phyloP scores from a whole-genome alignment of 495 filamentous ascomycete species.

The Aspergillus steynii region DNA sequence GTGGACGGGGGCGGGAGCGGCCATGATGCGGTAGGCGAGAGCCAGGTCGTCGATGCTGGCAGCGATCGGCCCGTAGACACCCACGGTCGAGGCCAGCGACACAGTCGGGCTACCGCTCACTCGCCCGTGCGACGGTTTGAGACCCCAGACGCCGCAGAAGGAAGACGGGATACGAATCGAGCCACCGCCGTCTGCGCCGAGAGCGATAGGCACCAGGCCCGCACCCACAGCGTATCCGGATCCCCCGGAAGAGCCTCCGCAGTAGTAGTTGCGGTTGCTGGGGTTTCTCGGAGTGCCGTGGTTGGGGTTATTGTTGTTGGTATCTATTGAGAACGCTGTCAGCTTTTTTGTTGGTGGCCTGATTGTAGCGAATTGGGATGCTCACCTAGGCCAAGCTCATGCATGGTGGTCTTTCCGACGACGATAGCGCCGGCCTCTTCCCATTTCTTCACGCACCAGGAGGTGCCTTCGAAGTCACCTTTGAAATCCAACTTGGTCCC shows the following conservation, averaged over 20 bases:
- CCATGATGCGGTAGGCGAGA: slow-evolving; percentile 75
- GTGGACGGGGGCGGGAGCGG: slow-evolving; percentile 62
- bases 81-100: slow-evolving; percentile 61
- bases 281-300: slow-evolving; percentile 84
- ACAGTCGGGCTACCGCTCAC: slow-evolving; percentile 62
- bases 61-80: slow-evolving; percentile 75
- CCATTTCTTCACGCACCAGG: slow-evolving; percentile 75
- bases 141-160: slow-evolving; percentile 85
- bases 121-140: slow-evolving; percentile 83
- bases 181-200: slow-evolving; percentile 87
- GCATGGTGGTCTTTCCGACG: slow-evolving; percentile 87
- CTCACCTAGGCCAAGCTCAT: slow-evolving; percentile 77
- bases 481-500: slow-evolving; percentile 61
- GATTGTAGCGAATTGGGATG: not conserved
- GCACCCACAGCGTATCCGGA: slow-evolving; percentile 74
- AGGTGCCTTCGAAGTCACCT: slow-evolving; percentile 49
- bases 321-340: slow-evolving; percentile 49
- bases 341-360: not conserved
- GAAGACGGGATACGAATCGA: slow-evolving; percentile 78
- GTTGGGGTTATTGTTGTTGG: slow-evolving; percentile 79
- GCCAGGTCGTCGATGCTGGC: slow-evolving; percentile 78
- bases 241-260: slow-evolving; percentile 86
- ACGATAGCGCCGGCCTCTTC: slow-evolving; percentile 79
- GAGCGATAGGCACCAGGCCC: slow-evolving; percentile 76
- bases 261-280: slow-evolving; percentile 76